phyloP scores from a whole-genome alignment of 306 rosid genomes.

The Prunus davidiana region DNA sequence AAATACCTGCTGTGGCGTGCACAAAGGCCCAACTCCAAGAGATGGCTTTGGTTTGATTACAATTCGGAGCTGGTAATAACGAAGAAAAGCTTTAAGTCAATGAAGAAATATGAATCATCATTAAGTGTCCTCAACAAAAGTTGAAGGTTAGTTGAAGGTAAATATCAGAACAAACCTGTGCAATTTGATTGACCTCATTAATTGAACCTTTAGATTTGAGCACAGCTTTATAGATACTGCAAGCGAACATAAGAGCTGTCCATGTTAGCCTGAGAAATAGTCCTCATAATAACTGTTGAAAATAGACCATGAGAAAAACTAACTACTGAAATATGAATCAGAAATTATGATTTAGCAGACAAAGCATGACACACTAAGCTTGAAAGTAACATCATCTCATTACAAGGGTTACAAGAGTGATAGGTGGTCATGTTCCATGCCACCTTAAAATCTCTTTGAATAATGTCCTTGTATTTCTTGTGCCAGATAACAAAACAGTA shows the following conservation, averaged over 20 bases:
- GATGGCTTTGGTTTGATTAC: conserved; percentile 81
- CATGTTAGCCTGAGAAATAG: conserved; percentile 10
- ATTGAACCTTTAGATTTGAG: conserved; percentile 77
- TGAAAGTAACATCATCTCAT: conserved; percentile 1
- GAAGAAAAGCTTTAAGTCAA: conserved; percentile 31
- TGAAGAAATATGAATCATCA: conserved; percentile 27
- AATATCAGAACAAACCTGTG: conserved; percentile 68
- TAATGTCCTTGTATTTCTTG: neutral
- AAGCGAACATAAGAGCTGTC: conserved; percentile 28
- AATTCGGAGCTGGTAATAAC: conserved; percentile 73
- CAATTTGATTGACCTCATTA: conserved; percentile 87
- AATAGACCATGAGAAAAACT: conserved; percentile 13
- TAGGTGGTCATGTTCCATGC: neutral
- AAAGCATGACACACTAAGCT: neutral
- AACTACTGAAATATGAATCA: conserved; percentile 13
- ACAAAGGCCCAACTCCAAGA: conserved; percentile 82
- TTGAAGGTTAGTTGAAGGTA: conserved; percentile 22
- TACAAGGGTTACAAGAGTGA: neutral
- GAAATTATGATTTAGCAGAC: neutral
- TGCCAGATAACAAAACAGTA: conserved; percentile 3
- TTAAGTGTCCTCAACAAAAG: conserved; percentile 19
- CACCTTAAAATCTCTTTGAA: neutral
- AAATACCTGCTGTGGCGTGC: conserved; percentile 82
- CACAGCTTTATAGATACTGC: conserved; percentile 79
- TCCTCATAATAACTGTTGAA: conserved; percentile 15